phyloP scores from a whole-genome alignment of 2,329 filamentous ascomycete species.

The Elsinoe australis region DNA sequence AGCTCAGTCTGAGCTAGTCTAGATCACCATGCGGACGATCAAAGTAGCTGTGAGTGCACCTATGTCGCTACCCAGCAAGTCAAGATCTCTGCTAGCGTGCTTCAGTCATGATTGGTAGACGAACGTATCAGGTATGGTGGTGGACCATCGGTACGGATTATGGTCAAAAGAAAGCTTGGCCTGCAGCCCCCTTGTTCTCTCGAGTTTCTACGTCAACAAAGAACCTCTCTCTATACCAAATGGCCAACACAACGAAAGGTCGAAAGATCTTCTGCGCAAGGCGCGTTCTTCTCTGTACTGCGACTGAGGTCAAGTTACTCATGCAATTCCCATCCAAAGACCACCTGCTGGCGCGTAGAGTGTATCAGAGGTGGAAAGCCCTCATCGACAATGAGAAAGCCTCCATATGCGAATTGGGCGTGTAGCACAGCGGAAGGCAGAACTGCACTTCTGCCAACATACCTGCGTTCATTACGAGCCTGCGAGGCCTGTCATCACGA shows the following conservation, averaged over 20 bases:
- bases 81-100: too few relatives aligned
- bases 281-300: neutral
- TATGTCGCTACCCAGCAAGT: too few relatives aligned
- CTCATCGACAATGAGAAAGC: neutral
- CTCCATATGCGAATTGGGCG: neutral
- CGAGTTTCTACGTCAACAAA: neutral
- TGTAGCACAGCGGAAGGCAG: neutral
- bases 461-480: neutral
- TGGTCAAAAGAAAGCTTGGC: conserved; percentile 5
- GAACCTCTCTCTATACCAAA: neutral
- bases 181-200: neutral
- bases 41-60: too few relatives aligned
- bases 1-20: too few relatives aligned
- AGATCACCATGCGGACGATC: too few relatives aligned
- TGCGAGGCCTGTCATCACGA: neutral
- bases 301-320: neutral
- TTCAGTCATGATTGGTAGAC: too few relatives aligned
- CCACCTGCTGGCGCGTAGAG: neutral
- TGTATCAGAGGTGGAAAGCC: neutral
- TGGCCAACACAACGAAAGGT: neutral
- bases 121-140: too few relatives aligned
- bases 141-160: too few relatives aligned
- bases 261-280: neutral
- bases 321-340: neutral
- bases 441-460: neutral